Conservation (phyloP, 2,329 filamentous ascomycete genomes). For the Alternaria arborescens region DNA sequence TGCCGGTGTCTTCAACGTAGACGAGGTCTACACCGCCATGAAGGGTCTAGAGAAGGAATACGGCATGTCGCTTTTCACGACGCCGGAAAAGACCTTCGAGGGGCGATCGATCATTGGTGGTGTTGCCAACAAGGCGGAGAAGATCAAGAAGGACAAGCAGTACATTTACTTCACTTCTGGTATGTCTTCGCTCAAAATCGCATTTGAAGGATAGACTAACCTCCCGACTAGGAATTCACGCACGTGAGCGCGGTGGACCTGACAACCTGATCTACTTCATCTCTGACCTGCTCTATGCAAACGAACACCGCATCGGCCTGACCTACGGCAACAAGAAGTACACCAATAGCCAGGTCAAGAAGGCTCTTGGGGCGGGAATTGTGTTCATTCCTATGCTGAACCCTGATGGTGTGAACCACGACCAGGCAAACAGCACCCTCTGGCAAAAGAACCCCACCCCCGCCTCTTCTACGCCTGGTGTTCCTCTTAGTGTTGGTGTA, state of each 20-base stretch:
- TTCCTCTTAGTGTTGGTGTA: constrained; percentile 33
- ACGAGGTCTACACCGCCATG: constrained; percentile 57
- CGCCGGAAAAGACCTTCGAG: constrained; percentile 57
- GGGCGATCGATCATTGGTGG: constrained; percentile 48
- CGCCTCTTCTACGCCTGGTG: constrained; percentile 30
- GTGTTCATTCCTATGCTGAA: constrained; percentile 56
- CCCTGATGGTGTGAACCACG: constrained; percentile 43
- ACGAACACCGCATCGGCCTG: constrained; percentile 59
- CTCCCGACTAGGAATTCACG: constrained; percentile 54
- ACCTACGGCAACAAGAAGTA: constrained; percentile 63
- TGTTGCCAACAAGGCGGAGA: constrained; percentile 57
- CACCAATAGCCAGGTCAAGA: constrained; percentile 61
- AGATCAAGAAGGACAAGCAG: constrained; percentile 53
- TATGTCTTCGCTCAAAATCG: background rate
- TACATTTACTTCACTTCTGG: constrained; percentile 63
- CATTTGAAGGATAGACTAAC: background rate
- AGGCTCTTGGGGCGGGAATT: constrained; percentile 62
- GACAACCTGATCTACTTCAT: constrained; percentile 68
- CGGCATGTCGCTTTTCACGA: constrained; percentile 54
- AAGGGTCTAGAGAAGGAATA: constrained; percentile 55
- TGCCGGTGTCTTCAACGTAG: constrained; percentile 55
- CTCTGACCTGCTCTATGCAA: constrained; percentile 64
- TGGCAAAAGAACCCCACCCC: constrained; percentile 54
- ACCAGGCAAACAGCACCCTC: constrained; percentile 41
- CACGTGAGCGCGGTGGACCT: constrained; percentile 66